Percentiles rank a stretch among this genome's conserved stretches.
Evolutionary conservation across 2,329 filamentous ascomycete species (phyloP).

Genomic region (Monosporascus cannonballus): DNA sequence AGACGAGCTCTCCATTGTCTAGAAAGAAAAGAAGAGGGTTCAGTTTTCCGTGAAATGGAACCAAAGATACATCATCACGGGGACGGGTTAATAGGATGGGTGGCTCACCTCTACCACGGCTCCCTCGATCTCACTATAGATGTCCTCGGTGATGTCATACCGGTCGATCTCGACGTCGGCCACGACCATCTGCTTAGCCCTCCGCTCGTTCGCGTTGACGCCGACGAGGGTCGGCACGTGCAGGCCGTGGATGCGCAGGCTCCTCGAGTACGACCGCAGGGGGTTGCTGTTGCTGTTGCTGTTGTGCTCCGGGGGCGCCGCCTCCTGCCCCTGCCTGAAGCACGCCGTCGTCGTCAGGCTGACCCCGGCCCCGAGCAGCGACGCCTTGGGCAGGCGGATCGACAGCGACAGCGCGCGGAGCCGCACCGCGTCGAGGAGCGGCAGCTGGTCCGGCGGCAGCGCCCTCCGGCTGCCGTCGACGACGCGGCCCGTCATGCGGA

Average conservation of each 20-base stretch:
- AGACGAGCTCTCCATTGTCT: conserved; percentile 50
- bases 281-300: conserved; percentile 15
- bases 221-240: conserved; percentile 64
- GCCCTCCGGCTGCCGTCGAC: conserved; percentile 25
- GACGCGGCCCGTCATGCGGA: conserved; percentile 29
- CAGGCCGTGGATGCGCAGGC: conserved; percentile 49
- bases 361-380: conserved; percentile 56
- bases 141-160: conserved; percentile 39
- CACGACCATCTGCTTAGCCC: conserved; percentile 59
- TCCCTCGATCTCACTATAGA: conserved; percentile 51
- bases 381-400: conserved; percentile 60
- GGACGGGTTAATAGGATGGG: not conserved
- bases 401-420: conserved; percentile 46
- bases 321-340: conserved; percentile 28
- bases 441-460: conserved; percentile 22
- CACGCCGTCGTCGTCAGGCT: conserved; percentile 42
- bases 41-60: not conserved
- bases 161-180: conserved; percentile 57
- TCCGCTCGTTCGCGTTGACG: conserved; percentile 65
- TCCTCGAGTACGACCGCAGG: conserved; percentile 22
- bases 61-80: conserved; percentile 3
- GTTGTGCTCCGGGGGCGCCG: conserved; percentile 11
- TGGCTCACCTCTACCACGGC: conserved; percentile 52
- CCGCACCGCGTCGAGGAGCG: conserved; percentile 28
- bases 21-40: not conserved